Evolutionary conservation across 331 rosid genomes (phyloP), one percentile per base, ranked within the genome.

Genomic region (Cydonia oblonga): DNA sequence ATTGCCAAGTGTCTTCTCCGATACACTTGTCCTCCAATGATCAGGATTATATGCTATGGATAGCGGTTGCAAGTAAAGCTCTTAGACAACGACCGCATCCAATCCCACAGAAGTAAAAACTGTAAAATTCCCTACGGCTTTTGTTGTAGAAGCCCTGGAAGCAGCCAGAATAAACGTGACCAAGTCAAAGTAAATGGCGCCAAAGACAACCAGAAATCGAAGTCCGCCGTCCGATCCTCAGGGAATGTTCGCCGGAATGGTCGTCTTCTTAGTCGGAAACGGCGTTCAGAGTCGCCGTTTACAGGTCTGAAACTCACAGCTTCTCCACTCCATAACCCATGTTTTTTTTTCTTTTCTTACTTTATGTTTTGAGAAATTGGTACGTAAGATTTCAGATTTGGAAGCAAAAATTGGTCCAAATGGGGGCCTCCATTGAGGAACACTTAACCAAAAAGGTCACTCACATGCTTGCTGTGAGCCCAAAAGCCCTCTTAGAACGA

Each of bases 211-310:
- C 69, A 84, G 78, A 68, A 74, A 69, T 49, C 64, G 58, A 72
- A 78, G 46, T 38, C 49, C 75, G 6, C 59, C 78, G 40, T 44
- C 84, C 18, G 84, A 79, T 28, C 88, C 88, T 19, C 32, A 82
- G 13, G 90, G 97, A 66, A 81, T 90, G 69, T 93, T 93, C 72
- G 54, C 82, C 3, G 96, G 91, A 66, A 84, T 87, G 89, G 67
- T 84, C 9, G 90, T 85, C 60, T 89, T 87, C 79, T 78, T 93
- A 28, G 86, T 89, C 8, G 66, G 82, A 15, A 81, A 71, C 19
- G 92, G 96, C 76, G 91, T 93, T 60, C 95, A 87, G 81, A 26
- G 80, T 53, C 95, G 97, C 69, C 89, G 97, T n/a, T 84, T 90
- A 66, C 91, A 93, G 92, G 98, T 84, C 56, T 9, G 16, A 49